These are phyloP conservation scores for Globisporangium irregulare DNA, from an alignment of 352 stramenopile species.

Conservation along the genomic window DNA sequence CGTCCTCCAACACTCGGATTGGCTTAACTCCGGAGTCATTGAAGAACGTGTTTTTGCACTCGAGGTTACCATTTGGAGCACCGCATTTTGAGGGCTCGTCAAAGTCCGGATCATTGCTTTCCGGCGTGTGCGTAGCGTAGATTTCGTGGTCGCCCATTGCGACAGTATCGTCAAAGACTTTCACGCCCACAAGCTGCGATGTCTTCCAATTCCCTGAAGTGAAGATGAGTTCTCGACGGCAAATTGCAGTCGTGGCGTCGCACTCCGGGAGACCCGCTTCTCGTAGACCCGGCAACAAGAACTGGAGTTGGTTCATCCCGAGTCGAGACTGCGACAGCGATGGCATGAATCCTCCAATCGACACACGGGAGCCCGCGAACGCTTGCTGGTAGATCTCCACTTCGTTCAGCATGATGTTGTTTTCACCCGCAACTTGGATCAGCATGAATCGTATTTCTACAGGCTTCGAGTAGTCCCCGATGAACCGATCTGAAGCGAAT, in stretches of 20 bases:
- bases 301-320: conserved; percentile 47
- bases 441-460: conserved; percentile 43
- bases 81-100: conserved; percentile 31
- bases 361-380: conserved; percentile 44
- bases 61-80: neutral
- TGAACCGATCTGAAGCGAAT: conserved; percentile 38
- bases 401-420: conserved; percentile 57
- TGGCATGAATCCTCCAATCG: conserved; percentile 54
- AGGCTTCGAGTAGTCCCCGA: conserved; percentile 29
- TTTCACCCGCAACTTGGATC: conserved; percentile 55
- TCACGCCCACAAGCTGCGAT: conserved; percentile 33
- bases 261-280: conserved; percentile 27
- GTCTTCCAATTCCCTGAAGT: conserved; percentile 52
- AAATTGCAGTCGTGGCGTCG: conserved; percentile 35
- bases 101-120: conserved; percentile 50
- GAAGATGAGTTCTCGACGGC: conserved; percentile 55
- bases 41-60: conserved; percentile 37
- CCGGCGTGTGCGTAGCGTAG: conserved; percentile 40
- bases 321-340: conserved; percentile 28
- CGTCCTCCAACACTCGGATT: conserved; percentile 53
- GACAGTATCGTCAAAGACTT: conserved; percentile 48
- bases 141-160: conserved; percentile 48
- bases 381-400: conserved; percentile 64
- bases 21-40: conserved; percentile 49
- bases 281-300: conserved; percentile 22